Base-by-base conservation (phyloP, 2,329 filamentous ascomycete species). In the Cytospora mali region DNA sequence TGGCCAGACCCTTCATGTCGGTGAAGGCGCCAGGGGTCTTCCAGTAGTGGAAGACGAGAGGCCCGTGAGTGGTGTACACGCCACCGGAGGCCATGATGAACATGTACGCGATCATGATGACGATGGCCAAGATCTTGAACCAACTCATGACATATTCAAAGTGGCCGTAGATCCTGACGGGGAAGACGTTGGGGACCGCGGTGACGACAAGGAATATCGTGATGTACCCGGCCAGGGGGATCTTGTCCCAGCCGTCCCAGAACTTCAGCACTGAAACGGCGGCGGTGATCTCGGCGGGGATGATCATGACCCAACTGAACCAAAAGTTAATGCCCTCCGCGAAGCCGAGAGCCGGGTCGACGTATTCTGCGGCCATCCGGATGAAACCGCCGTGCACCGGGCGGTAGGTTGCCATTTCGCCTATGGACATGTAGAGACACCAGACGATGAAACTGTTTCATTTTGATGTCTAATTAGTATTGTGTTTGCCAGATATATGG, bases 11-110 rank as follows among this genome's bases (percentile, higher is more conserved):
- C 64, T 75, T 75, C 57, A 74, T 73, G 16, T 70, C 70, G 9
- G 69, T 71, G 56, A 73, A 72, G 2, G 71, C 69, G 3, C 71
- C 69, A 0, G 71, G 69, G 16, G 65, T 64, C 39, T 69, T 70
- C 71, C 70, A 72, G 50, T 71, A 69, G 53, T 66, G 62, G 61
- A 74, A 76, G 10, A 71, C 71, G n/a, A 75, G 69, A 3, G 73
- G 70, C 0, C 73, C 73, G 33, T 70, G 61, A 0, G 73, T 74
- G 11, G 70, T 72, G 14, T 69, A 31, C 48, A 74, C 70, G 1
- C 73, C 73, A 9, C 73, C 73, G 2, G 70, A 73, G 7, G 72
- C 72, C 72, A 74, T 74, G 62, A 74, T 73, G 55, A 74, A 72
- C 66, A 74, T 68, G 63, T 74, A 74, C 53, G 69, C 72, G 13